Base-by-base conservation (phyloP, 345 rosid species). In the Hypericum perforatum region DNA sequence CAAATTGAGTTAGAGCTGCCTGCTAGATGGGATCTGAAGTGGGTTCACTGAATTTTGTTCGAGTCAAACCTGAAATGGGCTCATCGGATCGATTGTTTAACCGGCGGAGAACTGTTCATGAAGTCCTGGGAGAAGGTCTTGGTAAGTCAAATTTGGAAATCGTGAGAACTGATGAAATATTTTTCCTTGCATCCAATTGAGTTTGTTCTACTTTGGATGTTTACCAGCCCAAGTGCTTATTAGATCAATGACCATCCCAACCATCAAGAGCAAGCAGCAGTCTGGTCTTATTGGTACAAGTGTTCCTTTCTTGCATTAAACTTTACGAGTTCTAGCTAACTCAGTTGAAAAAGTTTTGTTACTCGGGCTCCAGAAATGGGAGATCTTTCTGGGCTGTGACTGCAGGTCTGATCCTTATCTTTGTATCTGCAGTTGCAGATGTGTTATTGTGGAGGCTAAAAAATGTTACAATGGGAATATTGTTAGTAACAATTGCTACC, bases 61-160 rank as follows among this genome's bases (percentile, higher is more conserved):
- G 12, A 49, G 55, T 54, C 50, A 39, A 38, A 12, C 47, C 43
- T 56, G 14, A 56, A 68, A 94, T 89, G 97, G 86, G 72, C 60
- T 71, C 86, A 12, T 56, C 76, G 5, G 70, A 68, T 61, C 83
- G 75, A 44, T 57, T 86, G 77, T 84, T 86, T 59, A 72, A 71
- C 56, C 65, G 96, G 76, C 78, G 80, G 29, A 79, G 60, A 66
- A 82, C 72, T 56, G 50, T 89, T 58, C 89, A 86, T 70, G 81
- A 89, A 70, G 72, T 89, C 69, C 78, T 94, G 8, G 97, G 99
- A 49, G 88, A 87, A 41, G 85, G 88, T 59, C 69, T 77, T 62
- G 76, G 97, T 92, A 61, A 70, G 82, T 65, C 41, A 41, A 46
- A 3, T 13, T 10, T 5, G 5, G 2, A 13, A 7, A 16, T 46